These are phyloP conservation scores for Leishmania braziliensis DNA, from an alignment of 208 protist genomes.

Conservation along the genomic window DNA sequence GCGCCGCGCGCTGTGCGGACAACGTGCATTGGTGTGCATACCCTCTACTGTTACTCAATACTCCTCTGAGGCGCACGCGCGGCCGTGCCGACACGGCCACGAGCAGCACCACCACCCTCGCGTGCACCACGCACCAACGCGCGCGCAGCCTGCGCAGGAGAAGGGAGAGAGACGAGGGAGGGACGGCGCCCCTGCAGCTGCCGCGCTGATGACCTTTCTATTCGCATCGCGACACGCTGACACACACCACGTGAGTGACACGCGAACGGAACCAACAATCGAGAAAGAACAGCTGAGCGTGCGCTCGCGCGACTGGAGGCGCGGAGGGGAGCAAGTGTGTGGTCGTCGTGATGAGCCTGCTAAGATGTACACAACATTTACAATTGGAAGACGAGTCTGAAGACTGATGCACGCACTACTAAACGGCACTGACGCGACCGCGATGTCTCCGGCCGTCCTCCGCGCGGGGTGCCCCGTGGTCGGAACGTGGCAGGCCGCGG, in stretches of 20 bases:
- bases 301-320: neutral
- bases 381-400: constrained; percentile 37
- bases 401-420: constrained; percentile 26
- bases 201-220: constrained; percentile 25
- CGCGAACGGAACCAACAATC: constrained; percentile 58
- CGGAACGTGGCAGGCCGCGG: constrained; percentile 22
- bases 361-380: constrained; percentile 29
- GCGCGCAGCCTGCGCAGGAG: neutral
- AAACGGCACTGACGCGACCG: constrained; percentile 16
- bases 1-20: constrained; percentile 21
- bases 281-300: constrained; percentile 65
- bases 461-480: neutral
- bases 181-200: neutral
- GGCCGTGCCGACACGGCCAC: neutral
- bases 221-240: constrained; percentile 42
- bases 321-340: neutral
- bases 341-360: constrained; percentile 27
- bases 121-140: neutral
- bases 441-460: neutral
- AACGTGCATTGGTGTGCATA: constrained; percentile 33
- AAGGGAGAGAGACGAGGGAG: neutral
- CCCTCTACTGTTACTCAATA: constrained; percentile 29
- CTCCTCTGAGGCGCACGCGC: constrained; percentile 14
- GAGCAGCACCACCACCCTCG: constrained; percentile 1
- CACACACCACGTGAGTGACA: constrained; percentile 57